Evolutionary conservation across 352 stramenopile species (phyloP), one percentile per base, ranked within the genome.

Genomic region (Phytophthora lateralis): DNA sequence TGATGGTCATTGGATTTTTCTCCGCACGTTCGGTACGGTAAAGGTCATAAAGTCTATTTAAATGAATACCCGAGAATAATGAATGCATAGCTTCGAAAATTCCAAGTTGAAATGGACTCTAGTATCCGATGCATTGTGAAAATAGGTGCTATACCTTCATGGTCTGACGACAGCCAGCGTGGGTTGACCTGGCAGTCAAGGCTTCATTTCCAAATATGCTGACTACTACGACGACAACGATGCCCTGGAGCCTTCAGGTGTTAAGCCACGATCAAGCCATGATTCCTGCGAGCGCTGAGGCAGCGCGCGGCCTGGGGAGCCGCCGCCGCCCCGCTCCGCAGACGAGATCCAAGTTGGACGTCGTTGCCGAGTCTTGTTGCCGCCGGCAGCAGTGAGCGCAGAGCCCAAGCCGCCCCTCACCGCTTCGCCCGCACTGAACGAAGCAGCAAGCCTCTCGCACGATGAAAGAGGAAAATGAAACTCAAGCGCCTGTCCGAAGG

Each of bases 171-270:
- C 21, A 14, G 46, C 45, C 52, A 63, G 44, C 24, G 17, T 59
- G 53, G 53, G 45, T 59, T 63, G 60, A 63, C 42, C 15, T 59
- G 51, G 38, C 56, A 44, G 27, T 57, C 30, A 53, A 52, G 34
- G 58, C 50, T 57, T 72, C 63, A 72, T 68, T 72, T 68, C 29
- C 57, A 48, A 63, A 72, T 52, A 72, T 72, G 57, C 34, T 60
- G 0, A 15, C 51, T 54, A 20, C 20, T 56, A 29, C 30, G 5
- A 58, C 46, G 35, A 53, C 24, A 55, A 21, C 55, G 59, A 61
- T 66, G 58, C 34, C 29, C 27, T 9, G 27, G 18, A 34, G 24
- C 52, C 11, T 62, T 14, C 57, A 59, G 38, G 37, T 72, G 34
- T 68, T 63, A 64, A 58, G 37, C 20, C 38, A 55, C 26, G 21